Base-by-base conservation (phyloP, 495 filamentous ascomycete genomes). In the Penicillium pulvis region DNA sequence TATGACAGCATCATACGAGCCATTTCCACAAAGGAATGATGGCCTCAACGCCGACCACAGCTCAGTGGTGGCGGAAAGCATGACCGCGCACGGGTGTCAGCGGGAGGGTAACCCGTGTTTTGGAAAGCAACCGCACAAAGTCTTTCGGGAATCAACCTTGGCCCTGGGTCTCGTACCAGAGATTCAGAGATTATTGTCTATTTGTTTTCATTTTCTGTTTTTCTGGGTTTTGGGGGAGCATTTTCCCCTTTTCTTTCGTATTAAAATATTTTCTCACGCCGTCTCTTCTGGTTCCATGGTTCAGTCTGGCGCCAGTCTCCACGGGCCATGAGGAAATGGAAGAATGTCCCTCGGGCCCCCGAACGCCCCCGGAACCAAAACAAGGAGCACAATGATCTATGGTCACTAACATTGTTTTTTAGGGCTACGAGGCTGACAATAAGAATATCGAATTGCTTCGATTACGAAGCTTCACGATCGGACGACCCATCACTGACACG, bases 341-440 rank as follows among this genome's bases (percentile, higher is more conserved):
- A 47, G 14, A 24, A 47, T 11, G 20, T 20, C 51, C 26, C 39
- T 58, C 47, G 8, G 43, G 12, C 46, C 55, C 48, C 49, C 31
- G 20, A 45, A 48, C 30, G 48, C 23, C 44, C 19, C 33, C 33
- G 14, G 16, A 49, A 30, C 16, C 14, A 17, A 14, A 14, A 31
- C 24, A 31, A 16, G 26, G 20, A 26, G 33, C 12, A 14, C 28
- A 28, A 28, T 7, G 28, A 36, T 14, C 33, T 36, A 36, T 36
- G 43, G 53, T 23, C 20, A 23, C 66, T 62, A 62, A 58, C 55
- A 62, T 49, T 61, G 36, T 65, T 56, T 39, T 59, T 39, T 63
- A 91, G 87, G 91, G 90, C 59, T 95, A 90, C 70, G 78, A 83
- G 31, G 75, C 82, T 14, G 85, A 90, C 53, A 87, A 95, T 63